phyloP scores from a whole-genome alignment of 495 filamentous ascomycete species.

The Penicillium samsonianum region DNA sequence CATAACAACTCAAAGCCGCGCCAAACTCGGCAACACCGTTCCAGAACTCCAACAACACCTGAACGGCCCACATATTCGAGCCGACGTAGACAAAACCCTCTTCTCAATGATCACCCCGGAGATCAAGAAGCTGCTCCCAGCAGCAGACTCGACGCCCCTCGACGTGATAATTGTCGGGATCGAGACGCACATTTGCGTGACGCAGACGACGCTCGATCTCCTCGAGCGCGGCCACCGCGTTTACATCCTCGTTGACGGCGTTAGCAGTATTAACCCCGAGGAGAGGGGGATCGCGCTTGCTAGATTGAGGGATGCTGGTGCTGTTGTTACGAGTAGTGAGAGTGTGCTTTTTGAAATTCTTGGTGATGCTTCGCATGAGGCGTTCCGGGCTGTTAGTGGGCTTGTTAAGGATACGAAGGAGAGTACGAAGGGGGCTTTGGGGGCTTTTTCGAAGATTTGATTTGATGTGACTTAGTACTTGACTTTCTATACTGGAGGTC shows the following conservation, averaged over 20 bases:
- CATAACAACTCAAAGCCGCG: slow-evolving; percentile 79
- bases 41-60: slow-evolving; percentile 58
- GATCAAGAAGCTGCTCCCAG: slow-evolving; percentile 38
- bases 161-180: slow-evolving; percentile 69
- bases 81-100: slow-evolving; percentile 76
- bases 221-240: slow-evolving; percentile 73
- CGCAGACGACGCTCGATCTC: slow-evolving; percentile 86
- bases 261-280: slow-evolving; percentile 78
- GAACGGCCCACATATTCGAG: slow-evolving; percentile 43
- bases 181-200: slow-evolving; percentile 92
- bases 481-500: neutral
- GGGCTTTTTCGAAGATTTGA: slow-evolving; percentile 68
- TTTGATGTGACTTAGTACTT: neutral
- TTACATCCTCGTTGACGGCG: slow-evolving; percentile 88
- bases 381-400: slow-evolving; percentile 68
- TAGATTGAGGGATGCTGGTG: slow-evolving; percentile 73
- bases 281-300: slow-evolving; percentile 80
- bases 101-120: slow-evolving; percentile 78
- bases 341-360: slow-evolving; percentile 90
- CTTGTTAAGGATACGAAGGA: slow-evolving; percentile 77
- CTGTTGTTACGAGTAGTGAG: slow-evolving; percentile 84
- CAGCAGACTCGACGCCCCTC: slow-evolving; percentile 18
- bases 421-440: slow-evolving; percentile 64
- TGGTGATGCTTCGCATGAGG: slow-evolving; percentile 75
- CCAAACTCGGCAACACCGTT: slow-evolving; percentile 76